Base-by-base conservation (phyloP, 2,329 filamentous ascomycete genomes). In the Stachybotrys echinatus region DNA sequence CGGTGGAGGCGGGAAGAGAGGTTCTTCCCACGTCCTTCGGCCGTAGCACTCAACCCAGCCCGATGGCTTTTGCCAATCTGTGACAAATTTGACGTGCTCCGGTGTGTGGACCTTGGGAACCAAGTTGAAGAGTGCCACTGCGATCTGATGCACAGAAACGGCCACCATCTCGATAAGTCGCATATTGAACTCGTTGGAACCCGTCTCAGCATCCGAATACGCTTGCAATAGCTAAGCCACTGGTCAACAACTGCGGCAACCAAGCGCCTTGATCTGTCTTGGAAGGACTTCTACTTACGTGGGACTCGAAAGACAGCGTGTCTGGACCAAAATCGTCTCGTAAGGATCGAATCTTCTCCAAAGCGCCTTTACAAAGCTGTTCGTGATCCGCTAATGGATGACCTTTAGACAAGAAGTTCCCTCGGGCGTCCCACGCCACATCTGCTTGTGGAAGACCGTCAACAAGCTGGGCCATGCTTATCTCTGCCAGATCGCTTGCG, bases 81-180 rank as follows among this genome's bases (percentile, higher is more conserved):
- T 51, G 19, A 44, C 49, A 40, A 3, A 27, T 31, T 23, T 50
- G 31, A 42, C 50, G 45, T 34, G 48, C 18, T 44, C 42, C 12
- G 12, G 10, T 23, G 42, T 48, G 6, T 53, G 51, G 19, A 46
- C 45, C 21, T 49, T 47, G 20, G 23, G 23, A 23, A 46, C 52
- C 7, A 49, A 20, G 19, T 48, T 37, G 31, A 34, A 45, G 18
- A 53, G 48, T 43, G 45, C 21, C 12, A 46, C 48, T 20, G 43
- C 47, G 23, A 50, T 51, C 12, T 49, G 43, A 38, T 53, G 52
- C 31, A 31, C 47, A 8, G 47, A 38, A 20, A 27, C 34, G n/a
- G 44, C 49, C 20, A 51, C 40, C 17, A 53, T 38, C 47, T 51
- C 49, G 37, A 50, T 46, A 6, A 53, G 46, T 34, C 51, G 19